phyloP scores from a whole-genome alignment of 768 basidiomycete species.

The Trametes villosa region DNA sequence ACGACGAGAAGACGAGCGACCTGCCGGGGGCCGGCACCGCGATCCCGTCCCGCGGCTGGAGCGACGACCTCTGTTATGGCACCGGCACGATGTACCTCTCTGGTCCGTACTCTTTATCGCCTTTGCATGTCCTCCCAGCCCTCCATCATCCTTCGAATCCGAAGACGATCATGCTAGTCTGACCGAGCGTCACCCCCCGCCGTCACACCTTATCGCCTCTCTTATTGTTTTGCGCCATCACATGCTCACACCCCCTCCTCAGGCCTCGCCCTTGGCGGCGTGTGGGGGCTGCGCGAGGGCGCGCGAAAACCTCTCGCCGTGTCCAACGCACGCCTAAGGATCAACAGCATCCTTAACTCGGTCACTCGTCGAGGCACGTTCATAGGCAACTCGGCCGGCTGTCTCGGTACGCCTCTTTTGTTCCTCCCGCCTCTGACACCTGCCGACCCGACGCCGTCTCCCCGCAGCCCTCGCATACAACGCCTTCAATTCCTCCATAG shows the following conservation, averaged over 20 bases:
- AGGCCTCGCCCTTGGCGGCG: conserved; percentile 95
- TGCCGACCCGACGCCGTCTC: conserved; percentile 38
- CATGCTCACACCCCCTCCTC: conserved; percentile 67
- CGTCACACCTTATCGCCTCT: conserved; percentile 72
- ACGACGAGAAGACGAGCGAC: conserved; percentile 94
- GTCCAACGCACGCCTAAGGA: conserved; percentile 83
- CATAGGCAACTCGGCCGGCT: conserved; percentile 97
- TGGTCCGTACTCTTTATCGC: conserved; percentile 74
- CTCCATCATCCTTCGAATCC: conserved; percentile 24
- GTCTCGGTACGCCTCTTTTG: conserved; percentile 69
- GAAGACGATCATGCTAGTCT: conserved; percentile 27
- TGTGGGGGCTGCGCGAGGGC: conserved; percentile 97
- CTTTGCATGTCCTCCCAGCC: conserved; percentile 28
- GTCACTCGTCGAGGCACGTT: conserved; percentile 96
- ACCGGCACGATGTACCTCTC: conserved; percentile 98
- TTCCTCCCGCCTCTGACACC: conserved; percentile 43
- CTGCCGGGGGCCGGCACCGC: conserved; percentile 90
- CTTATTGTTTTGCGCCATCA: conserved; percentile 85
- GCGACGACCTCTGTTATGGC: conserved; percentile 99
- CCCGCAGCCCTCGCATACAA: conserved; percentile 90
- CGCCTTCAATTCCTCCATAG: conserved; percentile 92
- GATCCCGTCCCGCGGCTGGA: conserved; percentile 95
- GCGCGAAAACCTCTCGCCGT: conserved; percentile 85
- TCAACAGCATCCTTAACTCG: conserved; percentile 97
- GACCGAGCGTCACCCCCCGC: conserved; percentile 32